These are phyloP conservation scores for Xylaria polymorpha DNA, from an alignment of 2,329 filamentous ascomycete genomes.

Conservation along the genomic window DNA sequence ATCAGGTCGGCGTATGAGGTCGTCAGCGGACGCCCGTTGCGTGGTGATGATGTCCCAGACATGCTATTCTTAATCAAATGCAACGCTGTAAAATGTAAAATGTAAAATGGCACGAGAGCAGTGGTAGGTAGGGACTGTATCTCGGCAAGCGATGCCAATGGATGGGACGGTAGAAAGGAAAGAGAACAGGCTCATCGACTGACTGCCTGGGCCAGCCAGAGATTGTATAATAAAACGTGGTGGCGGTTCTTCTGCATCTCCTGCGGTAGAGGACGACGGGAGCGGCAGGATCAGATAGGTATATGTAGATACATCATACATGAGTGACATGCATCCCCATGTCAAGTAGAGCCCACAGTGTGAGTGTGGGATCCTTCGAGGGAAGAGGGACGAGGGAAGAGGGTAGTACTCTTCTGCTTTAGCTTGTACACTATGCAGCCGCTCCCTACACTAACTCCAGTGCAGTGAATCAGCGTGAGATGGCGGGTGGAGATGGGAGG, in stretches of 20 bases:
- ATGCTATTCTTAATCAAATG: conserved; percentile 34
- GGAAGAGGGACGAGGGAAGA: not conserved
- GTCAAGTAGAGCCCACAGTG: conserved; percentile 35
- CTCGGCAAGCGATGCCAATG: conserved; percentile 33
- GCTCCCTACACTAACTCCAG: conserved; percentile 20
- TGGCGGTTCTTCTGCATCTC: conserved; percentile 34
- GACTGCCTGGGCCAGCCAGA: conserved; percentile 21
- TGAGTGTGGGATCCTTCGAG: conserved; percentile 37
- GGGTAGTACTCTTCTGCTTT: conserved; percentile 30
- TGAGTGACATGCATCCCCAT: conserved; percentile 35
- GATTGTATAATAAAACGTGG: conserved; percentile 38
- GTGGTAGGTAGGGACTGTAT: conserved; percentile 22
- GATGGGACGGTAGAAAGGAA: conserved; percentile 7
- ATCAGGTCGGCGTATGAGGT: conserved; percentile 51
- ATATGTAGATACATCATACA: conserved; percentile 11
- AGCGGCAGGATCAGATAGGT: conserved; percentile 31
- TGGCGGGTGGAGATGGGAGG: conserved; percentile 28
- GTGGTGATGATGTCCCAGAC: conserved; percentile 48
- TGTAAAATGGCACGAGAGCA: conserved; percentile 2
- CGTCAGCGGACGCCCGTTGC: conserved; percentile 50
- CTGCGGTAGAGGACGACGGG: conserved; percentile 31
- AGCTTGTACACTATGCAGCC: conserved; percentile 35
- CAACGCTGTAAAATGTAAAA: not conserved
- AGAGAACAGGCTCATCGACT: conserved; percentile 14
- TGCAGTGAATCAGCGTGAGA: conserved; percentile 31